phyloP scores from a whole-genome alignment of 2,329 filamentous ascomycete genomes.

The Thielaviopsis musarum region DNA sequence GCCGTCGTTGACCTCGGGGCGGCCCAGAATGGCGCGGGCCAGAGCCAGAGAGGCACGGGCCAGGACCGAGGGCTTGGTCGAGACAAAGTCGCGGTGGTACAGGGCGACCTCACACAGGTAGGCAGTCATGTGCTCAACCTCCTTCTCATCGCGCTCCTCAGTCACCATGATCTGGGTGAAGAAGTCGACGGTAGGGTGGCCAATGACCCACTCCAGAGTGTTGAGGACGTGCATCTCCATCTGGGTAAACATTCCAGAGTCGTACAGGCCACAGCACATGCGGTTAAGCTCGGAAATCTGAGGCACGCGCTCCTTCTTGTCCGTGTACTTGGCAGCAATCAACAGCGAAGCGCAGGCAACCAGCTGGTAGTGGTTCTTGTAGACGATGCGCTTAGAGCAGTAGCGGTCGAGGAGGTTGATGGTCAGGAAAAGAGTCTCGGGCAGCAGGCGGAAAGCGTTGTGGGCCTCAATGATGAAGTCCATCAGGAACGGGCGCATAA shows the following conservation, averaged over 20 bases:
- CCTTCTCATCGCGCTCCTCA: slow-evolving; percentile 61
- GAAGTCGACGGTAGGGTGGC: slow-evolving; percentile 87
- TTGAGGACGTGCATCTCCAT: slow-evolving; percentile 99
- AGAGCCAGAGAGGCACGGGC: slow-evolving; percentile 75
- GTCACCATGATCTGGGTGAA: slow-evolving; percentile 79
- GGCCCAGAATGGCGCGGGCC: slow-evolving; percentile 68
- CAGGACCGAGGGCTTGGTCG: slow-evolving; percentile 78
- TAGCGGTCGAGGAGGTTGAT: slow-evolving; percentile 95
- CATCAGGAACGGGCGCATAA: slow-evolving; percentile 94
- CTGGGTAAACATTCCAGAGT: slow-evolving; percentile 98
- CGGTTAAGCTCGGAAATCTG: slow-evolving; percentile 94
- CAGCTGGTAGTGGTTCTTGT: slow-evolving; percentile 97
- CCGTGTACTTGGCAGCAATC: slow-evolving; percentile 95
- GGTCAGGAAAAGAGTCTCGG: slow-evolving; percentile 88
- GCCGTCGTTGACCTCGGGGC: slow-evolving; percentile 56
- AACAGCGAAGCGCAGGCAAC: slow-evolving; percentile 91
- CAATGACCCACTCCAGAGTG: slow-evolving; percentile 89
- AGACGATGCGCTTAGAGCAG: slow-evolving; percentile 93
- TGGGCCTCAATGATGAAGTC: slow-evolving; percentile 98
- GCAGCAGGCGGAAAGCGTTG: slow-evolving; percentile 80
- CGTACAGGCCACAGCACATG: slow-evolving; percentile 97
- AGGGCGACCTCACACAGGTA: slow-evolving; percentile 92
- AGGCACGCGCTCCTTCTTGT: slow-evolving; percentile 97
- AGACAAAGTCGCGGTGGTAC: slow-evolving; percentile 95
- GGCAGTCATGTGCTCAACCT: slow-evolving; percentile 85